Conservation (phyloP, 176 grass and related monocot species). For the Sorghum bicolor region DNA sequence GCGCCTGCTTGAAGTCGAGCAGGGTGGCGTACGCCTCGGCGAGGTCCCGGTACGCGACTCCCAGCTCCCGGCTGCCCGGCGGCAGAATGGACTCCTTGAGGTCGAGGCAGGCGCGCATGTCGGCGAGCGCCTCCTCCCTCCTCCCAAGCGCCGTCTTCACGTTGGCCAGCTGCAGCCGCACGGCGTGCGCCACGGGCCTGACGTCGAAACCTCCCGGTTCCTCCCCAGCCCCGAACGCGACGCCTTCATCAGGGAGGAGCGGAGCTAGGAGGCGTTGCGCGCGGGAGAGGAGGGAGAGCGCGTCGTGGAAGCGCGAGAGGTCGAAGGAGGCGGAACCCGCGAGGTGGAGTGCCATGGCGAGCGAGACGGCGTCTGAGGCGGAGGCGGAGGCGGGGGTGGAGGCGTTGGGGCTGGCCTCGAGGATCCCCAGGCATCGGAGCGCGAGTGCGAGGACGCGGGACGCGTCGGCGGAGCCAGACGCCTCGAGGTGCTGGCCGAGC, state of each 20-base stretch:
- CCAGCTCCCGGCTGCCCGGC: slow-evolving; percentile 70
- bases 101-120: slow-evolving; percentile 71
- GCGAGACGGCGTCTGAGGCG: slow-evolving; percentile 55
- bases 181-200: slow-evolving; percentile 74
- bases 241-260: slow-evolving; percentile 8
- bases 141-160: slow-evolving; percentile 87
- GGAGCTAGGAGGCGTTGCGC: slow-evolving; percentile 52
- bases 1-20: slow-evolving; percentile 83
- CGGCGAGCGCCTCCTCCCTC: slow-evolving; percentile 73
- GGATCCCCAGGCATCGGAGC: slow-evolving; percentile 60
- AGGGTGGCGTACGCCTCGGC: slow-evolving; percentile 71
- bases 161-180: slow-evolving; percentile 70
- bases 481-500: slow-evolving; percentile 91
- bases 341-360: slow-evolving; percentile 92
- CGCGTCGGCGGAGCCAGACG: slow-evolving; percentile 39
- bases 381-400: slow-evolving; percentile 9
- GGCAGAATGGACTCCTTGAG: slow-evolving; percentile 85
- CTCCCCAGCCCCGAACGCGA: not conserved
- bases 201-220: slow-evolving; percentile 57
- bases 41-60: slow-evolving; percentile 58
- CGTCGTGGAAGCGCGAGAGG: slow-evolving; percentile 83
- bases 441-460: slow-evolving; percentile 59
- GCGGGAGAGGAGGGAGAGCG: slow-evolving; percentile 69
- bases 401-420: slow-evolving; percentile 40
- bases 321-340: slow-evolving; percentile 74